A percentile compares a stretch with the other conserved stretches of the same genome.
These are phyloP conservation scores for Geosmithia flava DNA, from an alignment of 2,329 filamentous ascomycete species.

Conservation along the genomic window DNA sequence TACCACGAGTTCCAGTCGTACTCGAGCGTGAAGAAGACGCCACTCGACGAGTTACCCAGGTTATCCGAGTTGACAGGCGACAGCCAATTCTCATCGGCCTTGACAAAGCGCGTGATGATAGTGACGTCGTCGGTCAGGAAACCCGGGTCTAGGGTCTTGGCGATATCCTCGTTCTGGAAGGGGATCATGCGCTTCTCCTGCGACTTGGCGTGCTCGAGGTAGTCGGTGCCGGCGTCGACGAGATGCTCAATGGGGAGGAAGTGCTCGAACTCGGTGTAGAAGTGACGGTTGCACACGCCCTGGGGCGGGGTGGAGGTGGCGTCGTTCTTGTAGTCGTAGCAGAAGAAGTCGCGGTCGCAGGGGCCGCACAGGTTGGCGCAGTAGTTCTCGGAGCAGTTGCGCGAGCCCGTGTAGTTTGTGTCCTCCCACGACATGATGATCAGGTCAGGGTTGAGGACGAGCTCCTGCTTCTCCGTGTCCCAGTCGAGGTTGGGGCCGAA, in stretches of 20 bases:
- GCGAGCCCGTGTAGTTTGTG: neutral
- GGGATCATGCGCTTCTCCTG: neutral
- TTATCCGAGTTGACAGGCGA: neutral
- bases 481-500: neutral
- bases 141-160: too few relatives aligned
- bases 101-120: neutral
- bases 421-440: neutral
- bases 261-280: neutral
- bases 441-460: neutral
- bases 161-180: neutral
- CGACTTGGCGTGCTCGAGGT: neutral
- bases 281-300: neutral
- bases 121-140: neutral
- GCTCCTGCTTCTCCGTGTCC: neutral
- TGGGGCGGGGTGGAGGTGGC: neutral
- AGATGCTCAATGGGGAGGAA: neutral
- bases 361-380: neutral
- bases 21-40: neutral
- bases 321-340: neutral
- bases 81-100: neutral
- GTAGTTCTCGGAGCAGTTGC: neutral
- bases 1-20: neutral
- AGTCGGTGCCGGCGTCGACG: neutral
- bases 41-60: neutral
- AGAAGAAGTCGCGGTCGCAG: neutral